A percentile compares a stretch with the other conserved stretches of the same genome.
Evolutionary conservation across 2,329 filamentous ascomycete genomes (phyloP).

Genomic region (Fusarium hainanense): DNA sequence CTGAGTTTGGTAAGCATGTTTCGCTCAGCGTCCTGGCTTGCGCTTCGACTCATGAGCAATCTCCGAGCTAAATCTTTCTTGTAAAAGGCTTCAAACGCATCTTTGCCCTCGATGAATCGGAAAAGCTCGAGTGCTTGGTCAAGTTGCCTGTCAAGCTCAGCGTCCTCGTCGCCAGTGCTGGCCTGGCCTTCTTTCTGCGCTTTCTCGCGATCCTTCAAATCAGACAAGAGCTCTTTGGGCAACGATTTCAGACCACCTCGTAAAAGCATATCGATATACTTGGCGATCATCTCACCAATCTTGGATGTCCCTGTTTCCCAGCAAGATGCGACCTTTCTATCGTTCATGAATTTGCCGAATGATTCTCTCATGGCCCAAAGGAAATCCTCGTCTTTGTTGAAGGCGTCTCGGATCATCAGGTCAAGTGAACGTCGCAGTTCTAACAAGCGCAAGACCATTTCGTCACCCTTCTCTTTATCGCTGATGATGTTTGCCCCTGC

Average conservation of each 20-base stretch:
- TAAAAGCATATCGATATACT: slow-evolving; percentile 91
- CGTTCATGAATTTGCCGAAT: slow-evolving; percentile 93
- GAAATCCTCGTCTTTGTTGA: slow-evolving; percentile 80
- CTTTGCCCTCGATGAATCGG: slow-evolving; percentile 96
- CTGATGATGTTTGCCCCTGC: slow-evolving; percentile 83
- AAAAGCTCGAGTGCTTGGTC: slow-evolving; percentile 95
- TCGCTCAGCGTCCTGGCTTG: slow-evolving; percentile 93
- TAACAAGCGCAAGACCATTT: slow-evolving; percentile 88
- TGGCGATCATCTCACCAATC: slow-evolving; percentile 98
- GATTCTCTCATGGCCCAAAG: slow-evolving; percentile 83
- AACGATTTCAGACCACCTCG: slow-evolving; percentile 88
- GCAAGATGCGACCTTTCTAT: slow-evolving; percentile 76
- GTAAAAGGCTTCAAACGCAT: slow-evolving; percentile 98
- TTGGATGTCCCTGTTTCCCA: slow-evolving; percentile 90
- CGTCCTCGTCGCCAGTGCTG: slow-evolving; percentile 85
- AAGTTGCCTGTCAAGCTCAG: slow-evolving; percentile 89
- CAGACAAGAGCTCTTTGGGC: slow-evolving; percentile 74
- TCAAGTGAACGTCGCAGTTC: slow-evolving; percentile 84
- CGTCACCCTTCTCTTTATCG: slow-evolving; percentile 79
- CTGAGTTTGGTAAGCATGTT: slow-evolving; percentile 94
- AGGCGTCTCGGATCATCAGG: slow-evolving; percentile 78
- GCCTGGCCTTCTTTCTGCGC: slow-evolving; percentile 72
- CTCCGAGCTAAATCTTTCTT: slow-evolving; percentile 95
- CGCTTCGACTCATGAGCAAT: slow-evolving; percentile 89
- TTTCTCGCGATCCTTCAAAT: slow-evolving; percentile 66